Percentiles rank a stretch among this genome's conserved stretches.
Evolutionary conservation across 805 yeast species (phyloP).

Genomic region (Sugiyamaella boreocaroliniensis): DNA sequence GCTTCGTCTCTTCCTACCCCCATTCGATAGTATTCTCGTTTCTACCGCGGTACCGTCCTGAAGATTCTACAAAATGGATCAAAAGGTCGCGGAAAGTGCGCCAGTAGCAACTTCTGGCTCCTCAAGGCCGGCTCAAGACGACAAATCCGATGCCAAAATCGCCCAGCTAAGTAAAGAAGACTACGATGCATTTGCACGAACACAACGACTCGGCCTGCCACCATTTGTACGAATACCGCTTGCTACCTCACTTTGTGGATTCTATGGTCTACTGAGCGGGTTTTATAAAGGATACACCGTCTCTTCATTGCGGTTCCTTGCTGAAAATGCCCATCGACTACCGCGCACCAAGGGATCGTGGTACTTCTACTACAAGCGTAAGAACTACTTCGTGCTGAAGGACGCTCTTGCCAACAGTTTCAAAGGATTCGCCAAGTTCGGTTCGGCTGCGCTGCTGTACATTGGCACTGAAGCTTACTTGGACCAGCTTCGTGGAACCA

Average conservation of each 20-base stretch:
- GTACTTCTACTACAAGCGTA: constrained; percentile 82
- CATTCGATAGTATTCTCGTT: too few species aligned
- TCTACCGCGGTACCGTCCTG: too few species aligned
- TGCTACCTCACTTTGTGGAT: constrained; percentile 13
- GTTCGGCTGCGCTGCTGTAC: constrained; percentile 41
- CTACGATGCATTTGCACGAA: background rate
- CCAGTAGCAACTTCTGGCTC: too few species aligned
- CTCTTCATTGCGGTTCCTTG: constrained; percentile 55
- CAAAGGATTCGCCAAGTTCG: constrained; percentile 37
- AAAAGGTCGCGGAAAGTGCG: too few species aligned
- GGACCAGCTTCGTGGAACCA: constrained; percentile 46
- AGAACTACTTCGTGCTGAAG: constrained; percentile 64
- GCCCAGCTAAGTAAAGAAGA: background rate
- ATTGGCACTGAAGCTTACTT: constrained; percentile 57
- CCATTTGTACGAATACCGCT: constrained; percentile 15
- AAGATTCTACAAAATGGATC: too few species aligned
- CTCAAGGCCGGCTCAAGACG: too few species aligned
- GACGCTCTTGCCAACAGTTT: constrained; percentile 47
- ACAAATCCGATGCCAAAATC: too few species aligned
- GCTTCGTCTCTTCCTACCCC: too few species aligned
- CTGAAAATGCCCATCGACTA: constrained; percentile 75
- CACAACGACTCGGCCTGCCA: constrained; percentile 13
- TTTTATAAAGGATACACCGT: constrained; percentile 50
- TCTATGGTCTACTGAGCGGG: constrained; percentile 38
- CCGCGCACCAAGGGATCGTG: constrained; percentile 77